Percentiles rank a stretch among this genome's conserved stretches.
phyloP scores from a whole-genome alignment of 108 stramenopile genomes.

The Skeletonema marinoi region DNA sequence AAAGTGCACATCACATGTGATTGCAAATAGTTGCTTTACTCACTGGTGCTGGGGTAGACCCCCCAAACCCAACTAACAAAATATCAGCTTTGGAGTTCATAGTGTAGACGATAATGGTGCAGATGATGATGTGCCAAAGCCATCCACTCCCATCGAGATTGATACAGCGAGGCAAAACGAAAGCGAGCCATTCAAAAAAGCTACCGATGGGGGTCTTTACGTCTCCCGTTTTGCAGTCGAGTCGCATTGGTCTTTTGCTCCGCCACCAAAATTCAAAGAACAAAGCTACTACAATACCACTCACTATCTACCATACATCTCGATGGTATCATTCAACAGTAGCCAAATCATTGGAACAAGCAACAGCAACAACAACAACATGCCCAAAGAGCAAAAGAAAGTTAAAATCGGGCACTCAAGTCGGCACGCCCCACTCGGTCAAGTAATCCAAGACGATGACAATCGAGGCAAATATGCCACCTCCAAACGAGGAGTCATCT shows the following conservation, averaged over 20 bases:
- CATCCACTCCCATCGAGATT: not conserved
- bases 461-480: slow-evolving; percentile 74
- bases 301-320: too few species aligned
- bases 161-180: not conserved
- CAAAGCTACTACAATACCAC: not conserved
- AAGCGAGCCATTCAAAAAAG: not conserved
- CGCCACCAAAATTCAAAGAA: not conserved
- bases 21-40: slow-evolving; percentile 8
- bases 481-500: slow-evolving; percentile 21
- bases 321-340: not conserved
- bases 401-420: slow-evolving; percentile 21
- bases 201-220: not conserved
- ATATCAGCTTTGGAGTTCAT: slow-evolving; percentile 27
- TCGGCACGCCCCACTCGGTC: slow-evolving; percentile 86
- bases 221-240: not conserved
- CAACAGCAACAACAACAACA: not conserved
- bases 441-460: slow-evolving; percentile 77
- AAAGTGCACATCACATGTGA: not conserved
- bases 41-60: slow-evolving; percentile 62
- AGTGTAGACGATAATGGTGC: not conserved
- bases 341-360: not conserved
- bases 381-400: slow-evolving; percentile 50
- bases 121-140: not conserved
- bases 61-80: slow-evolving; percentile 78
- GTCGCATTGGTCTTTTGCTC: too few species aligned